phyloP scores from a whole-genome alignment of 139 green algal species.

The Volvox africanus region DNA sequence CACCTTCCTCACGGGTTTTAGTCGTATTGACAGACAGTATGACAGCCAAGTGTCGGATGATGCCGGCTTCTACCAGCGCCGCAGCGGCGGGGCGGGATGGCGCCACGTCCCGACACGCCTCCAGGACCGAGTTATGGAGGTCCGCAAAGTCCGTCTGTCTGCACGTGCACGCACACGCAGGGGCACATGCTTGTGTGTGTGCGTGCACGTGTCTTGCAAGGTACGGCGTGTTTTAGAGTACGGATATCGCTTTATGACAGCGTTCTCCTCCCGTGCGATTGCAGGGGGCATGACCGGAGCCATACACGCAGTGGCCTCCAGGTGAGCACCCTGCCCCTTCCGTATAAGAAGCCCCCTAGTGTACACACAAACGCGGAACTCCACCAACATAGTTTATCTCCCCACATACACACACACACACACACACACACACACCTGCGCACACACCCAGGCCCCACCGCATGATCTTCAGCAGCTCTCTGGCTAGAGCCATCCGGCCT shows the following conservation, averaged over 20 bases:
- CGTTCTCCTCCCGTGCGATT: not conserved
- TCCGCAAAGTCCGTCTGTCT: not conserved
- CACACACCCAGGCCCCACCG: not conserved
- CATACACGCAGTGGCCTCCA: too few species aligned
- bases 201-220: not conserved
- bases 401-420: not conserved
- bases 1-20: not conserved
- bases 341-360: too few species aligned
- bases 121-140: slow-evolving; percentile 15
- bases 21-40: not conserved
- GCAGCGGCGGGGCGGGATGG: not conserved
- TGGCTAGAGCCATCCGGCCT: not conserved
- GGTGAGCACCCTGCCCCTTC: too few species aligned
- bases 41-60: not conserved
- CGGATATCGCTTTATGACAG: not conserved
- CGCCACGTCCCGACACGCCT: slow-evolving; percentile 15
- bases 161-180: not conserved
- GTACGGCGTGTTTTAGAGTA: too few species aligned
- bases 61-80: slow-evolving; percentile 18
- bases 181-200: not conserved
- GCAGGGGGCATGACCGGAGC: too few species aligned
- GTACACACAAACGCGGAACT: too few species aligned
- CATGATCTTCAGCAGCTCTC: slow-evolving; percentile 15
- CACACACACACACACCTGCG: not conserved
- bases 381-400: not conserved